Percentiles rank a stretch among this genome's conserved stretches.
Evolutionary conservation across 2,329 filamentous ascomycete genomes (phyloP).

Genomic region (Epichloe hybrida): DNA sequence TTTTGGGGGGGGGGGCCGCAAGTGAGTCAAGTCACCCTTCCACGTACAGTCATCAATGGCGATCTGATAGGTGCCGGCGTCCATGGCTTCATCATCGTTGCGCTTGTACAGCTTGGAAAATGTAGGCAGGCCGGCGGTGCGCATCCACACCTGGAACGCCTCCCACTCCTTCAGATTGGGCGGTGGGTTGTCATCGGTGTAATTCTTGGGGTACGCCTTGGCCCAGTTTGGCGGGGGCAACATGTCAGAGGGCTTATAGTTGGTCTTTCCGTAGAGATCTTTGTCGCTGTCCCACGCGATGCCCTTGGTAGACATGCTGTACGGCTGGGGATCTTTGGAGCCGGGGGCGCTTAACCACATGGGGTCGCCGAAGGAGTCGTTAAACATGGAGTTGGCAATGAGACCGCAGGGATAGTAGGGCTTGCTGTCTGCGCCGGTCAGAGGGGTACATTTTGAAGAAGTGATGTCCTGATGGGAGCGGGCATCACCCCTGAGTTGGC

Average conservation of each 20-base stretch:
- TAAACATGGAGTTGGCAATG: constrained; percentile 95
- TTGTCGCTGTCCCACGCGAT: constrained; percentile 84
- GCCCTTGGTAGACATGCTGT: constrained; percentile 62
- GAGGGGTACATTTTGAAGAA: constrained; percentile 60
- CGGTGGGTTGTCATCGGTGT: constrained; percentile 49
- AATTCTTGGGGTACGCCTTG: constrained; percentile 54
- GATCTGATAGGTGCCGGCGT: constrained; percentile 58
- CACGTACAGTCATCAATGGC: constrained; percentile 65
- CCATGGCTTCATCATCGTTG: constrained; percentile 60
- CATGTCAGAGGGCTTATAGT: constrained; percentile 53
- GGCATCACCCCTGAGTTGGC: constrained; percentile 63
- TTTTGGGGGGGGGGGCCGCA: too few species aligned
- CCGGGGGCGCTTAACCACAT: constrained; percentile 38
- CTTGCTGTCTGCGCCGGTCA: constrained; percentile 42
- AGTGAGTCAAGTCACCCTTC: too few species aligned
- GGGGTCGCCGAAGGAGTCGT: constrained; percentile 70
- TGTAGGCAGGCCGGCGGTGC: constrained; percentile 80
- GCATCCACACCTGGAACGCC: constrained; percentile 97
- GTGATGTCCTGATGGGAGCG: constrained; percentile 48
- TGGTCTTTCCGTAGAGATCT: constrained; percentile 58
- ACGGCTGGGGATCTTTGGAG: constrained; percentile 30
- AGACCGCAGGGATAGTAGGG: constrained; percentile 90
- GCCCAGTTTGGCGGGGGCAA: constrained; percentile 81
- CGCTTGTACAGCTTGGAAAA: constrained; percentile 89
- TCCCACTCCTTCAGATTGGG: constrained; percentile 65